Evolutionary conservation across 306 rosid genomes (phyloP), one percentile per base, ranked within the genome.

Genomic region (Vigna mungo): DNA sequence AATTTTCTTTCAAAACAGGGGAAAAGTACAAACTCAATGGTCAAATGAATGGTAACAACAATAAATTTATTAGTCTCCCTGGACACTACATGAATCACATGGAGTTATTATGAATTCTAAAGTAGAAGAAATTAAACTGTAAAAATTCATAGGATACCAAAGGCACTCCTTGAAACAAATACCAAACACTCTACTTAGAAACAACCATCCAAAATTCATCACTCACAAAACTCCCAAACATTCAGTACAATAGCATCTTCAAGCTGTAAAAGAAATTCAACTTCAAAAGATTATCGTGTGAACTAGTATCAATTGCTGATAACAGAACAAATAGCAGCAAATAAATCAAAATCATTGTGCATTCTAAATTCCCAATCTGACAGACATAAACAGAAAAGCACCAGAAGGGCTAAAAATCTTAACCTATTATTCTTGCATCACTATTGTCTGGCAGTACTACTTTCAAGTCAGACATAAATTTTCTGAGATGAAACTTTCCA

Each of bases 251-350:
- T 2, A 70, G 44, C 61, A 78, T 68, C 51, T 46, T 68, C 76
- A 55, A 66, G 62, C 43, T 34, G 34, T 48, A 37, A 61, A 78
- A 58, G 70, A 78, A 66, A 66, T 39, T 16, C 37, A 54, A 23
- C n/a, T 34, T 61, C 15, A n/a, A 36, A 21, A 64, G 39, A 3
- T 9, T 64, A 34, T 13, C 5, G 25, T 39, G 56, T 10, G 39
- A 68, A 55, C 25, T 43, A 41, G 62, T 34, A 52, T 21, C 11
- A 10, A 15, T 69, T 20, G 21, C 20, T 48, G 27, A 46, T 66
- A 39, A 27, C 56, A 39, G 37, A 16, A 53, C 41, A 23, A 27
- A 15, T 11, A 25, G 3, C 11, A 25, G 70, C 6, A 46, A 56
- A 55, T 18, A 66, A 77, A 67, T 62, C 47, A 18, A 25, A 23